These are phyloP conservation scores for Epichloe brachyelytri DNA, from an alignment of 2,329 filamentous ascomycete species.

Conservation along the genomic window DNA sequence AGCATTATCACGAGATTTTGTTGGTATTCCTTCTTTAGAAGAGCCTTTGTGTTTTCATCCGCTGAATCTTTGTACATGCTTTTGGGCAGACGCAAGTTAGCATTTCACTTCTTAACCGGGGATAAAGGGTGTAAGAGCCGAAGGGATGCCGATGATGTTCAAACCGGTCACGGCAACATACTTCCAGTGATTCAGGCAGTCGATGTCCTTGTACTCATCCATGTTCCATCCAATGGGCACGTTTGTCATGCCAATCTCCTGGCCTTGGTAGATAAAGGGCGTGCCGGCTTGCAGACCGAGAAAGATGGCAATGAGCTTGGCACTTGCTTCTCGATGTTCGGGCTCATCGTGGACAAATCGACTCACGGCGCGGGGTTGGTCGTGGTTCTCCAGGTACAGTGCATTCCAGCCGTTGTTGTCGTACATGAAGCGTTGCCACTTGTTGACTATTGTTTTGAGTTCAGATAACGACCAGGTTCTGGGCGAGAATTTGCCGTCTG, in stretches of 20 bases:
- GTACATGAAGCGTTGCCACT: conserved; percentile 48
- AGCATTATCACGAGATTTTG: conserved; percentile 55
- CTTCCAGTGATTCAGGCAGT: conserved; percentile 40
- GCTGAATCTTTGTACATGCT: conserved; percentile 25
- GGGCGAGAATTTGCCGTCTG: conserved; percentile 29
- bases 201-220: conserved; percentile 56
- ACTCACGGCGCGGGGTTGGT: conserved; percentile 47
- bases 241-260: conserved; percentile 56
- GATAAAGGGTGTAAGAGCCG: too few species aligned
- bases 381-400: conserved; percentile 53
- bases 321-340: conserved; percentile 33
- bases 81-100: conserved; percentile 9
- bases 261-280: conserved; percentile 56
- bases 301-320: conserved; percentile 48
- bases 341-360: conserved; percentile 39
- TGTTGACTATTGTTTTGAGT: conserved; percentile 39
- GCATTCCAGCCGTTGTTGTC: conserved; percentile 51
- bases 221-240: conserved; percentile 48
- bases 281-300: conserved; percentile 47
- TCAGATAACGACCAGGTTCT: conserved; percentile 33
- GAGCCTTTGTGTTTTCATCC: conserved; percentile 24
- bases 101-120: not conserved
- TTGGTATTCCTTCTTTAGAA: conserved; percentile 33
- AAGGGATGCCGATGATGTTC: not conserved
- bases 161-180: conserved; percentile 11